A percentile compares a stretch with the other conserved stretches of the same genome.
phyloP scores from a whole-genome alignment of 352 stramenopile species.

The Phytophthora europaea region DNA sequence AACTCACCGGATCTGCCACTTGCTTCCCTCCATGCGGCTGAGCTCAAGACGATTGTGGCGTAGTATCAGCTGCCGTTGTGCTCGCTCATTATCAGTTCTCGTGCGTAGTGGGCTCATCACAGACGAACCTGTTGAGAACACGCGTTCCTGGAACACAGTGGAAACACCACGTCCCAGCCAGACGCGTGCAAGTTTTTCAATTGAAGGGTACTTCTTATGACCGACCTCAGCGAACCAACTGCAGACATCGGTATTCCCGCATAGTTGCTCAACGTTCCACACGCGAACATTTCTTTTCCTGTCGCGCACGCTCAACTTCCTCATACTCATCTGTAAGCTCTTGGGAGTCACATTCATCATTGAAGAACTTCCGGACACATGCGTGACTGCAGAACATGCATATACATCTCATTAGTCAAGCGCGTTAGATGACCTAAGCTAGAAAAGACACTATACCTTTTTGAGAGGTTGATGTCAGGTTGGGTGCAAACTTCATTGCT shows the following conservation, averaged over 20 bases:
- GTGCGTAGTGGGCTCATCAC: too few species aligned
- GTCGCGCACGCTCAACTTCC: slow-evolving; percentile 6
- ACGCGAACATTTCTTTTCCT: slow-evolving; percentile 3
- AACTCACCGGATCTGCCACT: background rate
- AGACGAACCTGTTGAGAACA: too few species aligned
- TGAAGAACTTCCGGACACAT: background rate
- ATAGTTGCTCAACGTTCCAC: slow-evolving; percentile 11
- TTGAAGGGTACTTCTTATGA: slow-evolving; percentile 4
- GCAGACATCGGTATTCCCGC: background rate
- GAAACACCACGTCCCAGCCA: slow-evolving; percentile 1
- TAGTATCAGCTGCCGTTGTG: background rate
- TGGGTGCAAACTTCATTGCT: background rate
- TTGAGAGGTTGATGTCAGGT: background rate
- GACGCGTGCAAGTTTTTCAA: slow-evolving; percentile 4
- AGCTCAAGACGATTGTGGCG: background rate
- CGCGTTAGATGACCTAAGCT: background rate
- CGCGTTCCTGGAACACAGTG: slow-evolving; percentile 2
- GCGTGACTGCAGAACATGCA: background rate
- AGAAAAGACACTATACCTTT: background rate
- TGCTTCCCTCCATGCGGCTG: background rate
- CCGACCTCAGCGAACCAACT: slow-evolving; percentile 7
- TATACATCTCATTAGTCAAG: background rate
- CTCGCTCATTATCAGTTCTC: too few species aligned
- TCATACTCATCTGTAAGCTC: background rate
- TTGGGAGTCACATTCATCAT: background rate